Percentiles rank a stretch among this genome's conserved stretches.
Conservation (phyloP, 1,284 basidiomycete species). For the Ustilago tritici region DNA sequence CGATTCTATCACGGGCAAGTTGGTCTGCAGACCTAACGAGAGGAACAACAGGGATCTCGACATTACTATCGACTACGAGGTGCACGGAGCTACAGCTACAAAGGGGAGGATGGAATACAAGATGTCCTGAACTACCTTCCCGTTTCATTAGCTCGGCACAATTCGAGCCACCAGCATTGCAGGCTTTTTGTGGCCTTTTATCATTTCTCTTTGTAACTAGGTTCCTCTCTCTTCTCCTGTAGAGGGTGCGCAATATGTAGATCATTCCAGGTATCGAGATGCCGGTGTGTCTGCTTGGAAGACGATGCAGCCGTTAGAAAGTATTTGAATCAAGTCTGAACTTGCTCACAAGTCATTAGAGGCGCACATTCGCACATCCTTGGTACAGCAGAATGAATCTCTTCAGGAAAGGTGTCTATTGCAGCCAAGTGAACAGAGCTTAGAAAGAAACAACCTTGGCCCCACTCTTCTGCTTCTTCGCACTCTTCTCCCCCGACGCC, state of each 20-base stretch:
- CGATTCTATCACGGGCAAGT: conserved; percentile 60
- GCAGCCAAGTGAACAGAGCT: background rate
- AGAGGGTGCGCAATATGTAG: background rate
- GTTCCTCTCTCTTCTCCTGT: background rate
- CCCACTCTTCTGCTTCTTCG: conserved; percentile 16
- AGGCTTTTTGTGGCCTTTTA: background rate
- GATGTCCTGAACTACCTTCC: conserved; percentile 51
- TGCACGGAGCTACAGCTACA: conserved; percentile 47
- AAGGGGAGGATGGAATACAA: conserved; percentile 66
- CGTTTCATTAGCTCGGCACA: background rate
- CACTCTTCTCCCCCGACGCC: conserved; percentile 14
- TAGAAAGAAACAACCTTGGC: conserved; percentile 46
- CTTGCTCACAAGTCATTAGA: too few relatives aligned
- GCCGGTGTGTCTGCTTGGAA: background rate
- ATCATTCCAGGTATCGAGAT: background rate
- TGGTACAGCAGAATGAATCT: too few relatives aligned
- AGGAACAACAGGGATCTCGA: conserved; percentile 68
- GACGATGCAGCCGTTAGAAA: too few relatives aligned
- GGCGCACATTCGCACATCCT: too few relatives aligned
- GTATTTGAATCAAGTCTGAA: too few relatives aligned
- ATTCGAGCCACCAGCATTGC: too few relatives aligned
- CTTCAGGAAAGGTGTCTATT: too few relatives aligned
- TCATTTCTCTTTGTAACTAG: conserved; percentile 13
- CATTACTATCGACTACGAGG: conserved; percentile 63
- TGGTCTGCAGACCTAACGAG: conserved; percentile 64